Conservation (phyloP, 108 stramenopile genomes). For the Fragilaria crotonensis region DNA sequence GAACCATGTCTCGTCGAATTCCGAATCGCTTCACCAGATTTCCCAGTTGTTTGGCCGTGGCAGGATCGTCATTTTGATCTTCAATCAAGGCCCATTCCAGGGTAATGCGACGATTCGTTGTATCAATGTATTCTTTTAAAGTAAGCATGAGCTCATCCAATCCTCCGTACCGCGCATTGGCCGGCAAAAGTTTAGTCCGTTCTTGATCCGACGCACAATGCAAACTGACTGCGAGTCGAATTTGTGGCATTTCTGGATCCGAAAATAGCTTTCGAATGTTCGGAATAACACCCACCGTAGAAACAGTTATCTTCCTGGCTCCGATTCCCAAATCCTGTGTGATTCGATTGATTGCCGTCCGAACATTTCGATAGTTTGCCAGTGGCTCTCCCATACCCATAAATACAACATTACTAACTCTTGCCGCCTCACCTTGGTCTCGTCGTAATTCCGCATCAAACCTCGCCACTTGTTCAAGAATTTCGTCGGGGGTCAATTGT, state of each 20-base stretch:
- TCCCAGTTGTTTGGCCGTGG: constrained; percentile 69
- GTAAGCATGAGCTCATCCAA: constrained; percentile 80
- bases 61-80: constrained; percentile 81
- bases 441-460: constrained; percentile 59
- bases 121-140: constrained; percentile 67
- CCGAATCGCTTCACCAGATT: constrained; percentile 36
- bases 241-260: constrained; percentile 46
- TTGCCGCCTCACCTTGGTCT: constrained; percentile 11
- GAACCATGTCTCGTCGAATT: constrained; percentile 64
- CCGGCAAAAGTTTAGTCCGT: constrained; percentile 81
- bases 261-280: constrained; percentile 60
- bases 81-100: constrained; percentile 97
- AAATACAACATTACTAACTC: constrained; percentile 88
- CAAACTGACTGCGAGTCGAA: constrained; percentile 83
- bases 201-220: constrained; percentile 90
- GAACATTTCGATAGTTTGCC: constrained; percentile 90
- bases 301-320: constrained; percentile 87
- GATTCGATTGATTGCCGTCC: constrained; percentile 78
- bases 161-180: constrained; percentile 84
- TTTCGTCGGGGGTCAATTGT: constrained; percentile 87
- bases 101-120: constrained; percentile 74
- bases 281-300: constrained; percentile 86
- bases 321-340: constrained; percentile 89
- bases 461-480: constrained; percentile 83
- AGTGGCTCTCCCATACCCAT: constrained; percentile 97